Evolutionary conservation across 768 basidiomycete species (phyloP).

Genomic region (Leucocoprinus leucothites): DNA sequence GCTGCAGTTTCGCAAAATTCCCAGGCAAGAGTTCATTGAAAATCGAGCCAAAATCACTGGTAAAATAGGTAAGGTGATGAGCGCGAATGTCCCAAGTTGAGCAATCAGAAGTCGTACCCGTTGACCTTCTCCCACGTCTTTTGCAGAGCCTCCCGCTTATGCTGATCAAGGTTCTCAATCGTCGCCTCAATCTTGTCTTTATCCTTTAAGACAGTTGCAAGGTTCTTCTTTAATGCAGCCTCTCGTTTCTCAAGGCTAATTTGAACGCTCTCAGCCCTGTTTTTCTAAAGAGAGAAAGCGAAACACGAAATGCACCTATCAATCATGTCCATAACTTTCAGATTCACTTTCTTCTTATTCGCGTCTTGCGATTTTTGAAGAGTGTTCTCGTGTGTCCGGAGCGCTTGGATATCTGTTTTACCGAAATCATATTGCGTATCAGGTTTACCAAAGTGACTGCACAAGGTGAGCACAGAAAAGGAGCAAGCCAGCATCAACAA

Average conservation of each 20-base stretch:
- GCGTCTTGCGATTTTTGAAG: conserved; percentile 75
- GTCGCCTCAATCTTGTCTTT: conserved; percentile 94
- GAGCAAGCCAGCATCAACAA: not conserved
- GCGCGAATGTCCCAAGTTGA: not conserved
- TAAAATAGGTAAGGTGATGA: not conserved
- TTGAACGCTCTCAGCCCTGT: not conserved
- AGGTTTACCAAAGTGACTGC: conserved; percentile 79
- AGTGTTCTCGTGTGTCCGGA: conserved; percentile 57
- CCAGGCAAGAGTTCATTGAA: conserved; percentile 95
- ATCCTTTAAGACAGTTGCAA: conserved; percentile 84
- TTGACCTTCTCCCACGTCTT: conserved; percentile 98
- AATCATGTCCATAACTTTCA: conserved; percentile 94
- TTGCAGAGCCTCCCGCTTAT: conserved; percentile 89
- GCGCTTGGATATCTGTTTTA: conserved; percentile 53
- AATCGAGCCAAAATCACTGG: conserved; percentile 92
- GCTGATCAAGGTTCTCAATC: conserved; percentile 87
- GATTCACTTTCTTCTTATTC: conserved; percentile 95
- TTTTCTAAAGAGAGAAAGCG: not conserved
- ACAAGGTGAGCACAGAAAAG: conserved; percentile 1
- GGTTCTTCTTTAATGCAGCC: conserved; percentile 79
- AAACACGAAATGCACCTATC: conserved; percentile 62
- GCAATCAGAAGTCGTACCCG: conserved; percentile 46
- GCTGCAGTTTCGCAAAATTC: conserved; percentile 93
- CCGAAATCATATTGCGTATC: conserved; percentile 83
- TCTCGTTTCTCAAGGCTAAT: conserved; percentile 93